phyloP scores from a whole-genome alignment of 1,139 yeast species.

The Protomyces pachydermus region DNA sequence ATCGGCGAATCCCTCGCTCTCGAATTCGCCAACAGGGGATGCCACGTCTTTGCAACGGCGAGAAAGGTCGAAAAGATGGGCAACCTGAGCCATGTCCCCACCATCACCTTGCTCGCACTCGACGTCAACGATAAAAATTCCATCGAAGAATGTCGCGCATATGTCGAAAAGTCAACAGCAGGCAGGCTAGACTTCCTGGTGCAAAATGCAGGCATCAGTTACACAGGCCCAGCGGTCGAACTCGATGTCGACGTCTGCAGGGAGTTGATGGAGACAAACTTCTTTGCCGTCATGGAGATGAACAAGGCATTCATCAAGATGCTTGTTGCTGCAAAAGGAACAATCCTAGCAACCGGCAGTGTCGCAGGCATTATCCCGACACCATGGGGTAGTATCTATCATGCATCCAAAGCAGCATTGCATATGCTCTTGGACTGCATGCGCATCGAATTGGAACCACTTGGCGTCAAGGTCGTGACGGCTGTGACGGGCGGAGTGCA shows the following conservation, averaged over 20 bases:
- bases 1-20: conserved; percentile 66
- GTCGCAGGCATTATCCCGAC: conserved; percentile 61
- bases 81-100: conserved; percentile 44
- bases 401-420: conserved; percentile 72
- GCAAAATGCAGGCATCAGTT: conserved; percentile 67
- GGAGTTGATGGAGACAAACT: conserved; percentile 62
- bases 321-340: conserved; percentile 63
- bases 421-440: conserved; percentile 62
- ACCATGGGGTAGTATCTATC: conserved; percentile 66
- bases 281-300: conserved; percentile 61
- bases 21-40: conserved; percentile 52
- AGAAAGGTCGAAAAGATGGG: conserved; percentile 62
- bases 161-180: conserved; percentile 31
- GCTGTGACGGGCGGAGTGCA: conserved; percentile 65
- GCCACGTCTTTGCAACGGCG: conserved; percentile 62
- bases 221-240: conserved; percentile 68
- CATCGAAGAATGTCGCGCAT: conserved; percentile 47
- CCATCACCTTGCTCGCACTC: conserved; percentile 41
- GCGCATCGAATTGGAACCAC: conserved; percentile 65
- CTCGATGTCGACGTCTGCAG: conserved; percentile 54
- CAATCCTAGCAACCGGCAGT: conserved; percentile 71
- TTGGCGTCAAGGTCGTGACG: conserved; percentile 66
- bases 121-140: conserved; percentile 56
- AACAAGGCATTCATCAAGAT: conserved; percentile 56
- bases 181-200: conserved; percentile 50